Percentiles rank a stretch among this genome's conserved stretches.
Evolutionary conservation across 2,329 filamentous ascomycete genomes (phyloP).

Genomic region (Microcyclospora tardicrescens): DNA sequence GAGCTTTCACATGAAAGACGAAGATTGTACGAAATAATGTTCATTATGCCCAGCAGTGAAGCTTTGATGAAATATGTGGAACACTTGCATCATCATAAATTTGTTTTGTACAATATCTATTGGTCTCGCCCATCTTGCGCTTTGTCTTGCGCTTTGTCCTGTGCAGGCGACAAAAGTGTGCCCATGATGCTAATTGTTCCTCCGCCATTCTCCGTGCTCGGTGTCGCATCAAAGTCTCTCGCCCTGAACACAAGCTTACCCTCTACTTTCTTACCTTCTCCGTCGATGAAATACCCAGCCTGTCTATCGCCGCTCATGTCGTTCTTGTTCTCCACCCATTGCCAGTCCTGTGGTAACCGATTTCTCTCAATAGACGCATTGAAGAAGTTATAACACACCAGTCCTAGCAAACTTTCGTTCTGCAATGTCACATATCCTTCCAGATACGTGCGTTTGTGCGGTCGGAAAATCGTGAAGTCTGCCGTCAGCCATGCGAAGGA

Average conservation of each 20-base stretch:
- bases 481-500: conserved; percentile 81
- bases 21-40: too few species aligned
- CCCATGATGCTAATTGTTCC: conserved; percentile 79
- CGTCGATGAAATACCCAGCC: conserved; percentile 65
- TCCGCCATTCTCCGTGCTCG: conserved; percentile 49
- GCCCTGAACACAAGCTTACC: conserved; percentile 66
- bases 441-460: conserved; percentile 57
- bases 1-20: too few species aligned
- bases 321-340: conserved; percentile 54
- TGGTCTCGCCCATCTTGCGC: too few species aligned
- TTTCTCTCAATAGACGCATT: conserved; percentile 73
- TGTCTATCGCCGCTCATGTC: conserved; percentile 24
- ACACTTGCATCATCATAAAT: too few species aligned
- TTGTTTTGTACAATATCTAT: too few species aligned
- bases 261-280: conserved; percentile 52
- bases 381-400: conserved; percentile 84
- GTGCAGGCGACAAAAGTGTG: conserved; percentile 51
- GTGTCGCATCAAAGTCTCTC: conserved; percentile 67
- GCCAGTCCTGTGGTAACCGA: conserved; percentile 66
- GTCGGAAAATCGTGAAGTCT: conserved; percentile 73
- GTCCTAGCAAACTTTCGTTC: conserved; percentile 75
- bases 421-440: conserved; percentile 76
- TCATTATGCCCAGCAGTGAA: too few species aligned
- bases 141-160: too few species aligned
- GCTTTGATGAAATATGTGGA: too few species aligned